phyloP scores from a whole-genome alignment of 768 basidiomycete genomes.

The Kondoa malvinella region DNA sequence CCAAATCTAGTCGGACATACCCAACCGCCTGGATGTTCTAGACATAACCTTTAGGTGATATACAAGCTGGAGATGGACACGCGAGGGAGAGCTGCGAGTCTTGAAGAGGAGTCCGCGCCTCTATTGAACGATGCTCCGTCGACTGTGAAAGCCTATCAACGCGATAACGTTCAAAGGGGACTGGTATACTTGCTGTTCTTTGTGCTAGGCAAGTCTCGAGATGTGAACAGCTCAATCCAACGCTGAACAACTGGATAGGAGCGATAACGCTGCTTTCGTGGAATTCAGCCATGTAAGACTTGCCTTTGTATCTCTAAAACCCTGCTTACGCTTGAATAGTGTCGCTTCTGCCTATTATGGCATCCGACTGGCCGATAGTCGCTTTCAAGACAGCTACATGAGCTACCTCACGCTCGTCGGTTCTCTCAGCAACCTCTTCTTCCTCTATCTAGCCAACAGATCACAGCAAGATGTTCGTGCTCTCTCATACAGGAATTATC shows the following conservation, averaged over 20 bases:
- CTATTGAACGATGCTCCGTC: background rate
- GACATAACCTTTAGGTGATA: no score
- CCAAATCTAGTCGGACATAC: no score
- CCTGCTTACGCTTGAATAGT: background rate
- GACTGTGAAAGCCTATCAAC: background rate
- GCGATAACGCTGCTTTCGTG: background rate
- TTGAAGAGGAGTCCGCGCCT: background rate
- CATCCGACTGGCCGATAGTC: background rate
- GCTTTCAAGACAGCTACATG: background rate
- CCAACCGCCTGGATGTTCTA: no score
- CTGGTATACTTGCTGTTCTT: background rate
- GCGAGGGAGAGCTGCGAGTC: background rate
- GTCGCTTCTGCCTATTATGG: background rate
- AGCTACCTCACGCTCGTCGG: background rate
- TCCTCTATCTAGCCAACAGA: constrained; percentile 19
- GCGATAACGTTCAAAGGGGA: background rate
- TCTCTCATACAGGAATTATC: constrained; percentile 18
- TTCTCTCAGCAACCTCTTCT: constrained; percentile 14
- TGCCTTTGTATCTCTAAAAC: background rate
- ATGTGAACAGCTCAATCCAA: background rate
- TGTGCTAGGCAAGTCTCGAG: background rate
- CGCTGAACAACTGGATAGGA: background rate
- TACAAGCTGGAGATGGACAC: background rate
- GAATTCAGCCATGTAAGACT: background rate
- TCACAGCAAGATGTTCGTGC: constrained; percentile 17